phyloP scores from a whole-genome alignment of 495 filamentous ascomycete genomes.

The Penicillium desertorum region DNA sequence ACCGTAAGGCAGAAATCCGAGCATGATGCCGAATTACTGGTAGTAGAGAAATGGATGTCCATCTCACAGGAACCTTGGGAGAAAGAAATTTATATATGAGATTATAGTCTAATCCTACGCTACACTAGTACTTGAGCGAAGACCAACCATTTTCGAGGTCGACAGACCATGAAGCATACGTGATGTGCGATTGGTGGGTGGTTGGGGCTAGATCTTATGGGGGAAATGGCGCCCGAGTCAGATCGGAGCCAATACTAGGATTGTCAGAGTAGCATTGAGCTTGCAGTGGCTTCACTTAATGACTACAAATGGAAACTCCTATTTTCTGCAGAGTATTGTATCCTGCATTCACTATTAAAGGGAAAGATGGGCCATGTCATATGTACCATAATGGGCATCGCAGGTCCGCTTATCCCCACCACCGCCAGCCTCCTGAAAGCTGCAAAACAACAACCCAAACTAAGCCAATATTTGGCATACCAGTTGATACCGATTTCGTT shows the following conservation, averaged over 20 bases:
- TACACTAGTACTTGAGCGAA: neutral
- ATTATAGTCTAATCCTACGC: too few relatives aligned
- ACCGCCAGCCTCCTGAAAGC: too few relatives aligned
- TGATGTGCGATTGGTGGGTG: conserved; percentile 17
- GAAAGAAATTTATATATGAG: neutral
- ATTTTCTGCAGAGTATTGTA: too few relatives aligned
- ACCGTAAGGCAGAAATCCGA: conserved; percentile 14
- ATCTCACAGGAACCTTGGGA: neutral
- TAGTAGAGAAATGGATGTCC: neutral
- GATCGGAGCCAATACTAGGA: neutral
- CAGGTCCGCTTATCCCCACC: too few relatives aligned
- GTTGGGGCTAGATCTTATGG: neutral
- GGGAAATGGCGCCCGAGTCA: neutral
- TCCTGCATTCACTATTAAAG: too few relatives aligned
- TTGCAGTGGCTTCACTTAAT: too few relatives aligned
- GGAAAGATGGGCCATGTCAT: too few relatives aligned
- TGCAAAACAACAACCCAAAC: too few relatives aligned
- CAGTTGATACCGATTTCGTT: too few relatives aligned
- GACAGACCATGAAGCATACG: conserved; percentile 11
- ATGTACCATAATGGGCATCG: too few relatives aligned
- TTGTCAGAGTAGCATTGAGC: neutral
- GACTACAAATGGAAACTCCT: too few relatives aligned
- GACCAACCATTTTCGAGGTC: conserved; percentile 16
- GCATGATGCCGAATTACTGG: conserved; percentile 2
- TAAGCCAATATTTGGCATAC: too few relatives aligned